These are phyloP conservation scores for Solanum pennellii DNA, from an alignment of 257 asterid genomes.

Conservation along the genomic window DNA sequence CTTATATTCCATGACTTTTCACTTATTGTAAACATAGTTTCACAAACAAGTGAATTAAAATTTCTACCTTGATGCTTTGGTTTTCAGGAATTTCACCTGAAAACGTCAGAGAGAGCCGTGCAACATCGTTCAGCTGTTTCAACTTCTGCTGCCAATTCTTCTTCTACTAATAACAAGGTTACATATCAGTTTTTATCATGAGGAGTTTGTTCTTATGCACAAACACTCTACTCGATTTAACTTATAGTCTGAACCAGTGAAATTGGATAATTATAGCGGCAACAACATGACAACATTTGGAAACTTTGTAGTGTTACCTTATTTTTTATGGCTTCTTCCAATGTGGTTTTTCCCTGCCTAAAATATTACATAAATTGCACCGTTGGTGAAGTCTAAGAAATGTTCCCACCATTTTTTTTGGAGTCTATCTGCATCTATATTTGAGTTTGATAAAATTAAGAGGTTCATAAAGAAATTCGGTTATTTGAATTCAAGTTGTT, in stretches of 20 bases:
- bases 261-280: background rate
- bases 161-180: conserved; percentile 28
- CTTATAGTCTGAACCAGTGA: background rate
- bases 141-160: conserved; percentile 18
- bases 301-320: background rate
- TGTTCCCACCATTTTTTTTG: background rate
- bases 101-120: conserved; percentile 76
- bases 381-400: background rate
- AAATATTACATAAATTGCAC: background rate
- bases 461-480: background rate
- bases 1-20: background rate
- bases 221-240: background rate
- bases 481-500: background rate
- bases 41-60: background rate
- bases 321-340: background rate
- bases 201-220: background rate
- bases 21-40: background rate
- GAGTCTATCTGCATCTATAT: background rate
- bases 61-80: conserved; percentile 8
- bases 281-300: background rate
- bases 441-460: background rate
- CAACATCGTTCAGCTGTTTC: conserved; percentile 44
- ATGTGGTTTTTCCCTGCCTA: background rate
- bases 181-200: background rate
- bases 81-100: conserved; percentile 78